These are phyloP conservation scores for Aspergillus costaricaensis DNA, from an alignment of 2,329 filamentous ascomycete genomes.

Conservation along the genomic window DNA sequence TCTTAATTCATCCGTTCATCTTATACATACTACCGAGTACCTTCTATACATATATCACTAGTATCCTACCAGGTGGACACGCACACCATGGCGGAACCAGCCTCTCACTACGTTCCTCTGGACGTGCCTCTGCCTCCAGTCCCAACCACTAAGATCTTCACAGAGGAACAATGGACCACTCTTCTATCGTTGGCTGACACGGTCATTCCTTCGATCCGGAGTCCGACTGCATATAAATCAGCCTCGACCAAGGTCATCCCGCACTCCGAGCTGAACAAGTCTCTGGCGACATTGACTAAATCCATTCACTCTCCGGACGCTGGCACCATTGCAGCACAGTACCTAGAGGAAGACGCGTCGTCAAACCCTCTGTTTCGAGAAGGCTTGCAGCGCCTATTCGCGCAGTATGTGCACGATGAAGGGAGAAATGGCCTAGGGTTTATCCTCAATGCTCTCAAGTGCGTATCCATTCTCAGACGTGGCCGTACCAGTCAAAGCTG, in stretches of 20 bases:
- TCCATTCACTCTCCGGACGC: constrained; percentile 35
- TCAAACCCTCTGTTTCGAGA: constrained; percentile 54
- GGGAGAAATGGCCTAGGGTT: constrained; percentile 52
- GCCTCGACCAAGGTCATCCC: constrained; percentile 40
- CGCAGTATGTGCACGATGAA: constrained; percentile 51
- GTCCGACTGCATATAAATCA: constrained; percentile 37
- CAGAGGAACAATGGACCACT: constrained; percentile 59
- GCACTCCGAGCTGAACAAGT: constrained; percentile 45
- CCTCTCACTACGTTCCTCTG: constrained; percentile 33
- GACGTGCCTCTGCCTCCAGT: constrained; percentile 52
- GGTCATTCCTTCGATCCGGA: constrained; percentile 56
- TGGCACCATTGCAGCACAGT: constrained; percentile 43
- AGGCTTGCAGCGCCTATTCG: constrained; percentile 51
- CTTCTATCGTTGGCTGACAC: constrained; percentile 60
- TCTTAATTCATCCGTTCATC: neutral
- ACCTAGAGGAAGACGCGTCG: constrained; percentile 52
- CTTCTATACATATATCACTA: neutral
- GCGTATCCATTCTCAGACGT: constrained; percentile 23
- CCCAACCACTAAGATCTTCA: constrained; percentile 52
- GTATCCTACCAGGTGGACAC: neutral
- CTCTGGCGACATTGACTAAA: constrained; percentile 32
- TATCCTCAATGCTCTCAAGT: constrained; percentile 58
- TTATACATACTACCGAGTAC: too few relatives aligned
- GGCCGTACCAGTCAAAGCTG: neutral
- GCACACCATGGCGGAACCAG: constrained; percentile 24